Evolutionary conservation across 2,329 filamentous ascomycete species (phyloP).

Genomic region (Didymella exigua): DNA sequence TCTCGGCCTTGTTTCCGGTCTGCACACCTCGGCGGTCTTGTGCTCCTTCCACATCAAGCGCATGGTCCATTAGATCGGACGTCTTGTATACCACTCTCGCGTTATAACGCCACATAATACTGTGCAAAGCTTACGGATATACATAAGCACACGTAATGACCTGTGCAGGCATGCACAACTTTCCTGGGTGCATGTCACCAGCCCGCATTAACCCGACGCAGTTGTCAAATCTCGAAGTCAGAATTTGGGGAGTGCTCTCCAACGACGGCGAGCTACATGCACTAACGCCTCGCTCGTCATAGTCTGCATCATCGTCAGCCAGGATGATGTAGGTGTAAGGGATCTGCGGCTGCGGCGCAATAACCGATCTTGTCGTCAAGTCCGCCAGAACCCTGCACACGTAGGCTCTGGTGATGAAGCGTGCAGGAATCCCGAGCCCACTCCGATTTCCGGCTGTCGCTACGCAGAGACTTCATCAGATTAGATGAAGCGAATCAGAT

Average conservation of each 20-base stretch:
- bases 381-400: constrained; percentile 31
- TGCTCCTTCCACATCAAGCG: constrained; percentile 1
- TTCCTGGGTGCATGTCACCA: background rate
- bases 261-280: background rate
- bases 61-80: background rate
- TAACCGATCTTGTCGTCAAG: constrained; percentile 27
- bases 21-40: background rate
- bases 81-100: background rate
- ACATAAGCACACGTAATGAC: background rate
- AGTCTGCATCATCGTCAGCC: constrained; percentile 12
- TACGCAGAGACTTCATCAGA: constrained; percentile 30
- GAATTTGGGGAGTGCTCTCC: background rate
- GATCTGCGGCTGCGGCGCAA: constrained; percentile 25
- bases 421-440: constrained; percentile 22
- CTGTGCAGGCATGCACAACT: background rate
- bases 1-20: background rate
- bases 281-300: constrained; percentile 38
- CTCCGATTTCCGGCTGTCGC: constrained; percentile 26
- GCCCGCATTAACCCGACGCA: constrained; percentile 1
- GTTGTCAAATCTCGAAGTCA: constrained; percentile 12
- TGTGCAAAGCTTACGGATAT: background rate
- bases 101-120: background rate
- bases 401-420: constrained; percentile 15
- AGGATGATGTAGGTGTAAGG: constrained; percentile 21
- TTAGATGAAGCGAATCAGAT: constrained; percentile 31